Conservation (phyloP, 306 rosid genomes). For the Cucurbita maxima region DNA sequence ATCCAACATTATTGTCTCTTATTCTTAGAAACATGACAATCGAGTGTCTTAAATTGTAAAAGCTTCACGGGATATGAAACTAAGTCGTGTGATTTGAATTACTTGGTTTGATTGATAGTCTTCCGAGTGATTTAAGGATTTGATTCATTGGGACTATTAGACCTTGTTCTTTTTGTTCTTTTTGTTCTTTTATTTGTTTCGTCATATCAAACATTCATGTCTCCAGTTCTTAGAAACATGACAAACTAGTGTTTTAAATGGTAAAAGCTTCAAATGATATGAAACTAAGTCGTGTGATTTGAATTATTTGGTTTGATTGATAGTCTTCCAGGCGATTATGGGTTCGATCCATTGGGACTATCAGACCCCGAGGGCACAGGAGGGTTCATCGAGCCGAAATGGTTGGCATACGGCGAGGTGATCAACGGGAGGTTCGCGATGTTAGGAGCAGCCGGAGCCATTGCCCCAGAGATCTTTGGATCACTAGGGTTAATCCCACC, state of each 20-base stretch:
- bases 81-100: not conserved
- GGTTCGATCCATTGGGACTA: conserved; percentile 87
- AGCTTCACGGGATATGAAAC: not conserved
- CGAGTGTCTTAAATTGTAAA: not conserved
- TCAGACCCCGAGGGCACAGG: conserved; percentile 99
- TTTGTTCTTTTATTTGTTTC: no score
- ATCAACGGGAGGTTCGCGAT: conserved; percentile 83
- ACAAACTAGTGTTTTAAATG: not conserved
- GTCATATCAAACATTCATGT: not conserved
- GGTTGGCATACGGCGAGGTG: conserved; percentile 88
- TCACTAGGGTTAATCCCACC: conserved; percentile 54
- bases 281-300: not conserved
- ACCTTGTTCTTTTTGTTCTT: conserved; percentile 5
- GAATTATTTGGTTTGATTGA: not conserved
- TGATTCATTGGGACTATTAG: conserved; percentile 88
- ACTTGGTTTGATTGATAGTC: conserved; percentile 16
- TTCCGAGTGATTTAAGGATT: conserved; percentile 93
- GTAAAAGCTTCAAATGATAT: not conserved
- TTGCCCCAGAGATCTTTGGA: conserved; percentile 79
- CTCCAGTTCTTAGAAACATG: not conserved
- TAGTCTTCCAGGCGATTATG: conserved; percentile 92
- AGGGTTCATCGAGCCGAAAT: conserved; percentile 87
- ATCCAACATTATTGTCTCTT: not conserved
- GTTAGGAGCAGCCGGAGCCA: conserved; percentile 74
- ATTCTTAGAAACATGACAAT: not conserved